phyloP scores from a whole-genome alignment of 192 early-diverging fungal species.

The Cetraspora pellucida region DNA sequence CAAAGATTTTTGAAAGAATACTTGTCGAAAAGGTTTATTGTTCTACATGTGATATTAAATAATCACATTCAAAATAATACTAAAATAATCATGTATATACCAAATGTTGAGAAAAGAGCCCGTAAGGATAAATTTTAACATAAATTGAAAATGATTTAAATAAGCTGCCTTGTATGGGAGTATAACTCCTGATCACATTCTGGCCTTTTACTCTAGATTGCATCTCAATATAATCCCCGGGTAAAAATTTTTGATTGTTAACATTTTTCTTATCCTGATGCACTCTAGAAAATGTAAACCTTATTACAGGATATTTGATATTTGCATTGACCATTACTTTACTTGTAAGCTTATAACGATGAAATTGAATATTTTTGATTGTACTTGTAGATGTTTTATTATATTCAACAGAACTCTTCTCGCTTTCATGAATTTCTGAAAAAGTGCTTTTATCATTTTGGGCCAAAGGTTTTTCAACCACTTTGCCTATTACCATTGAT shows the following conservation, averaged over 20 bases:
- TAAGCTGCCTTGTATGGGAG: conserved; percentile 26
- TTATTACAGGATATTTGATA: neutral
- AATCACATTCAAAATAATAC: neutral
- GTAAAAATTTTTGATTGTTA: conserved; percentile 17
- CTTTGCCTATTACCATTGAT: neutral
- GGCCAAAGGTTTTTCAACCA: conserved; percentile 3
- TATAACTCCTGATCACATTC: conserved; percentile 25
- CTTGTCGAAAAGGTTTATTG: no score
- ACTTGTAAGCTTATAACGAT: conserved; percentile 27
- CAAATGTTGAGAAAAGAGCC: conserved; percentile 21
- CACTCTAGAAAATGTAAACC: conserved; percentile 25
- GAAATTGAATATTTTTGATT: conserved; percentile 14
- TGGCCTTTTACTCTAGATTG: conserved; percentile 27
- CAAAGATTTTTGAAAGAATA: no score
- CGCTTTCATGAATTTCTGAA: no score
- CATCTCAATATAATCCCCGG: conserved; percentile 27
- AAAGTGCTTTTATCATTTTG: no score
- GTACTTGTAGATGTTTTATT: neutral
- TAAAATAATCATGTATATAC: conserved; percentile 13
- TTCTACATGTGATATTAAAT: no score
- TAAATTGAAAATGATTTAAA: conserved; percentile 20
- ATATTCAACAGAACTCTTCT: no score
- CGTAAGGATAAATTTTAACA: conserved; percentile 33
- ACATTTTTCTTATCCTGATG: conserved; percentile 3
- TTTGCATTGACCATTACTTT: conserved; percentile 12